Evolutionary conservation across 2,329 filamentous ascomycete genomes (phyloP), one percentile per base, ranked within the genome.

Genomic region (Xylaria sp.): DNA sequence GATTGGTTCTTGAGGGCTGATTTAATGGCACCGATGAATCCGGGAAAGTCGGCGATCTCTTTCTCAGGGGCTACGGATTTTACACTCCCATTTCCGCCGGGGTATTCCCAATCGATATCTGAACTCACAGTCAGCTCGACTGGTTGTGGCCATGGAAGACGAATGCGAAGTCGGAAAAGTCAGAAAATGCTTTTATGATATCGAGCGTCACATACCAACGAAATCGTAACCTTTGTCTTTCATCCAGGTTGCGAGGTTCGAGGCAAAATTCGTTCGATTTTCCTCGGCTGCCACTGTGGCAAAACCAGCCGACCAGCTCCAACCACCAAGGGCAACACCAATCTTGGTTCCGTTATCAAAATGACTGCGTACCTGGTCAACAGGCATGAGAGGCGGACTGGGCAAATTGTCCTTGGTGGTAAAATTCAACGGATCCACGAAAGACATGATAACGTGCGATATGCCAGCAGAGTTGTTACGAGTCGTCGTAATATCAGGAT

Each of bases 71-170:
- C 44, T 3, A 19, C 19, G 35, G 54, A n/a, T 2, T n/a, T 9
- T 11, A 34, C 37, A n/a, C 30, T 56, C 10, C 61, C 61, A 37
- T 59, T 54, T 51, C 61, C 61, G 35, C 61, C 61, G 4, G 61
- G 61, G 9, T 63, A 63, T 47, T 63, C 61, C 61, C 61, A 63
- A 39, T 63, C 61, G 35, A 61, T 57, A 18, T 63, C 61, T 63
- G 16, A 13, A 47, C 19, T 16, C 4, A 52, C 2, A 9, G 8
- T 59, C 54, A 62, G 52, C 11, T 16, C 2, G 34, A 48, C 4
- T 18, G 5, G 8, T 2, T 1, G 6, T 6, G 16, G 13, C 10
- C 34, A 34, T n/a, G 2, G 2, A 2, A n/a, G 2, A 11, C 11
- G 6, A 18, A 18, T 34, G 50, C 16, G 35, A 16, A 37, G 37